Base-by-base conservation (phyloP, 192 early-diverging fungal genomes). In the Backusella tuberculispora region DNA sequence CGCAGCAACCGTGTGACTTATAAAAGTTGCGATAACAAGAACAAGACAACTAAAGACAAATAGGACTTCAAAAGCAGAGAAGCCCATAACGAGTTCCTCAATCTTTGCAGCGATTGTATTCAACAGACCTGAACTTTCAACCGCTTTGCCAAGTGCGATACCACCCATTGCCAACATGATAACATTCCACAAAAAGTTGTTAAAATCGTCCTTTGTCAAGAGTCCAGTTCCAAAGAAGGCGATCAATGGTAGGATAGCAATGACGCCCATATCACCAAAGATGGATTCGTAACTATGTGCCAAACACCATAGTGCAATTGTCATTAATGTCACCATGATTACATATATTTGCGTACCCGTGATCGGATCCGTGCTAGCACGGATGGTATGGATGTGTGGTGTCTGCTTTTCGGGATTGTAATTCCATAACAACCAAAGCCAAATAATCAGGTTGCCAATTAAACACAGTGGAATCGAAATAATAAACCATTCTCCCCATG, bases 261-360 rank as follows among this genome's bases (percentile, higher is more conserved):
- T 90, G 7, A 97, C 85, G 40, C 97, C 97, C 97, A 99, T 99
- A 77, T 97, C 95, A 45, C 97, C 97, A 77, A 99, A 85, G 14
- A 94, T 72, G 38, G 70, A 77, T 72, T 95, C 91, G 37, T 97
- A 81, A 5, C 76, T 84, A 29, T 91, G 90, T 76, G 93, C 93
- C 56, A 93, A 73, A 76, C 97, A 99, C 97, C 97, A 99, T 34
- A 99, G 83, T 0, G 85, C 72, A 71, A 99, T 97, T 1, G 97
- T 97, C 6, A 81, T 21, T 0, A 91, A n/a, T 0, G 90, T 94
- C 38, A 97, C 91, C 6, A 72, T 68, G 34, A 89, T 85, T 40
- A 99, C 91, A 80, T 92, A 97, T 63, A 91, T 78, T 81, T 99
- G 97, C 3, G 86, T 86, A 21, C 72, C 63, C 0, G 80, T 89